Evolutionary conservation across 768 basidiomycete species (phyloP).

Genomic region (Termitomyces sp.): DNA sequence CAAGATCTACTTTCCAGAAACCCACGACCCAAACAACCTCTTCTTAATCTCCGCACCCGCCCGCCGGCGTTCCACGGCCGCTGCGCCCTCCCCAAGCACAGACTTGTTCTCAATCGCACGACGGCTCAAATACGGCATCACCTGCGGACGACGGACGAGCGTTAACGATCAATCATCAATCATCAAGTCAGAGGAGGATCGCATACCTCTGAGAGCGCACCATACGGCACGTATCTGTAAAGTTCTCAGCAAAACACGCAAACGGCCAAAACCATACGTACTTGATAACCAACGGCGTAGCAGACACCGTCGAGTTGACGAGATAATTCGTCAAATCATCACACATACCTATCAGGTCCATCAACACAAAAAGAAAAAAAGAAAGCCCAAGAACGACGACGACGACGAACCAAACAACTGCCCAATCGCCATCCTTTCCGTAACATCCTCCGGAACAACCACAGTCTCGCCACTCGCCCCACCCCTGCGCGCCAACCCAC

Average conservation of each 20-base stretch:
- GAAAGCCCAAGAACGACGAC: constrained; percentile 15
- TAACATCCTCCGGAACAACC: constrained; percentile 44
- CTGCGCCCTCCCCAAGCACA: constrained; percentile 68
- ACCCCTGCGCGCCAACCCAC: constrained; percentile 44
- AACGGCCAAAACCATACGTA: constrained; percentile 13
- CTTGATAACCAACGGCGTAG: constrained; percentile 75
- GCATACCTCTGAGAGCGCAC: constrained; percentile 60
- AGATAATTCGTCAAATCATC: constrained; percentile 75
- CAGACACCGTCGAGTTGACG: constrained; percentile 43
- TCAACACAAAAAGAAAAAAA: no score
- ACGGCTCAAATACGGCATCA: constrained; percentile 86
- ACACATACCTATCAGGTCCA: constrained; percentile 93
- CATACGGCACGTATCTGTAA: constrained; percentile 66
- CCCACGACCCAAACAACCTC: constrained; percentile 25
- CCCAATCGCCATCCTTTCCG: constrained; percentile 65
- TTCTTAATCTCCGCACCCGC: constrained; percentile 50
- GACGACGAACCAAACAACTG: constrained; percentile 69
- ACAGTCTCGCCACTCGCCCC: constrained; percentile 17
- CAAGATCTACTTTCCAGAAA: no score
- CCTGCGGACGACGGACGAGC: no score
- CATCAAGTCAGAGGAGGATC: no score
- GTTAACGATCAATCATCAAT: no score
- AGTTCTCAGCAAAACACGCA: no score
- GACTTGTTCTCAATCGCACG: constrained; percentile 93
- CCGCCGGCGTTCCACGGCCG: constrained; percentile 51